These are phyloP conservation scores for Silene noctiflora DNA, from an alignment of 179 eudicot genomes.

Conservation along the genomic window DNA sequence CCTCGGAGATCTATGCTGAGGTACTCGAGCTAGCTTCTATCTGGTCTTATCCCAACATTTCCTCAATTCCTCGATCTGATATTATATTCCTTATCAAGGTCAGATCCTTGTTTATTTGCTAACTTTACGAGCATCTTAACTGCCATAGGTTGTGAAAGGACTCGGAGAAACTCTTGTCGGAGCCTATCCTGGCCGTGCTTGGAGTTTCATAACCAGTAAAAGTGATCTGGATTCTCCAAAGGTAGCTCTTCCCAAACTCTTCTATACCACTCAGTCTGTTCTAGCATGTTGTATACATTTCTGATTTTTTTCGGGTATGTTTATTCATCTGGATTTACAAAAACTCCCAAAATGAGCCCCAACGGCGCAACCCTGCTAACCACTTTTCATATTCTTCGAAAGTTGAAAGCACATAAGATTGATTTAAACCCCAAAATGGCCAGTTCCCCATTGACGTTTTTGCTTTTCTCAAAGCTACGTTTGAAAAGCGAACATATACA, in stretches of 20 bases:
- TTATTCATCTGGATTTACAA: no score
- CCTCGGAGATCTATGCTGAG: slow-evolving; percentile 95
- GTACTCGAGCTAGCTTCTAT: slow-evolving; percentile 28
- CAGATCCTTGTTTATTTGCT: not conserved
- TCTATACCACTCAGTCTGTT: no score
- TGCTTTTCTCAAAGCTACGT: no score
- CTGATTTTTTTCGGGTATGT: no score
- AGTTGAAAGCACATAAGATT: no score
- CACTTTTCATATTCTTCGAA: no score
- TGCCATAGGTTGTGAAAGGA: slow-evolving; percentile 80
- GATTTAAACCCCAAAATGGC: no score
- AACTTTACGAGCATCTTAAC: slow-evolving; percentile 7
- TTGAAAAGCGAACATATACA: no score
- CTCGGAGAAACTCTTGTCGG: slow-evolving; percentile 99
- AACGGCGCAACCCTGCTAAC: no score
- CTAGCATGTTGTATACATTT: no score
- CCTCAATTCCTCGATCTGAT: not conserved
- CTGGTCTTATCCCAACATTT: not conserved
- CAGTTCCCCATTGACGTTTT: no score
- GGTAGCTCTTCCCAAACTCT: slow-evolving; percentile 33
- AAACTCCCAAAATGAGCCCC: no score
- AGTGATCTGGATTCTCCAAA: slow-evolving; percentile 66
- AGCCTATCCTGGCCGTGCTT: slow-evolving; percentile 91
- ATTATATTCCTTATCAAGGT: not conserved
- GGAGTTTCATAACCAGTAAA: slow-evolving; percentile 84